A percentile compares a stretch with the other conserved stretches of the same genome.
Conservation (phyloP, 2,329 filamentous ascomycete species). For the Trichoderma guizhouense region DNA sequence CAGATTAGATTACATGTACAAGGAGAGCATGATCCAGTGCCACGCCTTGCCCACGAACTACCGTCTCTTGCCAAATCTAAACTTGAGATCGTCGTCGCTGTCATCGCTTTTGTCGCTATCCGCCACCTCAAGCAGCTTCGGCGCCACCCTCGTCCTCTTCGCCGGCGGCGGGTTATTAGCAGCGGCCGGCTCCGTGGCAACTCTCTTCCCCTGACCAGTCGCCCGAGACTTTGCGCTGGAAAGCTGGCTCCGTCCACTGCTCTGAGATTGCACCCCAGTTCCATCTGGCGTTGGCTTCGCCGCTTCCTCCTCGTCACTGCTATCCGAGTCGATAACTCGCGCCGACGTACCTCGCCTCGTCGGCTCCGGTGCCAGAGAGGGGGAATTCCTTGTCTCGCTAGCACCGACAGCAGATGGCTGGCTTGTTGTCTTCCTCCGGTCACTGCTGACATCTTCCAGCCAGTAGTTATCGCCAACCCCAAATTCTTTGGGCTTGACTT, state of each 20-base stretch:
- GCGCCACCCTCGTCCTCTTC: conserved; percentile 33
- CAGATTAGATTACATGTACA: background rate
- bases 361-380: conserved; percentile 17
- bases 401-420: conserved; percentile 25
- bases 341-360: conserved; percentile 22
- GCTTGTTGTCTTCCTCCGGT: conserved; percentile 29
- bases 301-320: conserved; percentile 34
- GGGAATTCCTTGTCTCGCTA: background rate
- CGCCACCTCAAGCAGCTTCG: conserved; percentile 34
- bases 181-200: conserved; percentile 29
- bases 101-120: conserved; percentile 50
- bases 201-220: conserved; percentile 33
- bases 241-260: conserved; percentile 29
- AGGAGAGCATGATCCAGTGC: background rate
- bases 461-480: conserved; percentile 76
- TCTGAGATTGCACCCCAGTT: conserved; percentile 29
- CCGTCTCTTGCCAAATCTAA: conserved; percentile 52
- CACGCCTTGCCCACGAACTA: conserved; percentile 22
- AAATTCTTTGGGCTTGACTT: conserved; percentile 67
- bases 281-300: conserved; percentile 12
- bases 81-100: conserved; percentile 56
- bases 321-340: conserved; percentile 34
- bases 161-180: conserved; percentile 26
- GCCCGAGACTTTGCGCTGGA: conserved; percentile 28
- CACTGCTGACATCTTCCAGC: conserved; percentile 52